Percentiles rank a stretch among this genome's conserved stretches.
These are phyloP conservation scores for Sporothrix inflata DNA, from an alignment of 2,329 filamentous ascomycete genomes.

Conservation along the genomic window DNA sequence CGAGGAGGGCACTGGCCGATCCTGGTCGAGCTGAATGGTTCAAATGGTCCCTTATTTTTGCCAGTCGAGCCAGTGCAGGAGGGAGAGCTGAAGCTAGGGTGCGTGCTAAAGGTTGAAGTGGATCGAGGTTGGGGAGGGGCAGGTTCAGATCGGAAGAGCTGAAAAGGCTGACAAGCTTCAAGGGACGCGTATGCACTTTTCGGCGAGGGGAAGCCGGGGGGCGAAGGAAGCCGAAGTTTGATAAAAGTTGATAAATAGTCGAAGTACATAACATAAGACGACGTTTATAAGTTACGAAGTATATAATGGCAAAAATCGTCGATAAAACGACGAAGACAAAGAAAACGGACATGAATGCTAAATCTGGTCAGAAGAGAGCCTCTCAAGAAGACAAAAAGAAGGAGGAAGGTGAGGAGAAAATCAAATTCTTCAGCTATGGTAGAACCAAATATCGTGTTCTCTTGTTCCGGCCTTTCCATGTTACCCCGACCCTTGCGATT, in stretches of 20 bases:
- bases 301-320: background rate
- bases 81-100: background rate
- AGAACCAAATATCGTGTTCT: slow-evolving; percentile 19
- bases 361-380: background rate
- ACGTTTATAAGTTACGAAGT: background rate
- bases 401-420: background rate
- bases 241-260: background rate
- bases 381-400: background rate
- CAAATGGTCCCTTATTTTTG: background rate
- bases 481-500: background rate
- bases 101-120: background rate
- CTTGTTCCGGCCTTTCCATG: slow-evolving; percentile 22
- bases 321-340: background rate
- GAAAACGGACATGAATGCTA: too few species aligned
- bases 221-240: background rate
- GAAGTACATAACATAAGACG: background rate
- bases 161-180: slow-evolving; percentile 10
- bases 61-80: too few species aligned
- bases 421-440: background rate
- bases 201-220: background rate
- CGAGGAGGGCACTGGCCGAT: background rate
- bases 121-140: background rate
- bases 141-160: background rate
- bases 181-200: slow-evolving; percentile 22
- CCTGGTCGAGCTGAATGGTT: slow-evolving; percentile 20